These are phyloP conservation scores for Pythium pyrilobum DNA, from an alignment of 352 stramenopile genomes.

Conservation along the genomic window DNA sequence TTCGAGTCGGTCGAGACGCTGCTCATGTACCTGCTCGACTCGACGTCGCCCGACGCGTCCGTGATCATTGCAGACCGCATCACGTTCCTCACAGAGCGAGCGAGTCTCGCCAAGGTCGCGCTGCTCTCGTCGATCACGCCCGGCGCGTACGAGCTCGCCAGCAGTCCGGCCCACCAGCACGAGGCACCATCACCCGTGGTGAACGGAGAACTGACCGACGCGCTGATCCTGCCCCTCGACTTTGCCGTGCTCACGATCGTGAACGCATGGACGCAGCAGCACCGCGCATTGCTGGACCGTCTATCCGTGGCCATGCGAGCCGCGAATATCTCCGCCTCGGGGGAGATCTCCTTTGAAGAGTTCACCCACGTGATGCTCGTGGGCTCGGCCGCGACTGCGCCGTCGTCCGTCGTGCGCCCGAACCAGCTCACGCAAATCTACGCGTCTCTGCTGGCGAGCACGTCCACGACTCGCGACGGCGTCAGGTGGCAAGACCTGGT, in stretches of 20 bases:
- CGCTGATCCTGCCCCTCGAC: constrained; percentile 27
- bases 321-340: constrained; percentile 1
- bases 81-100: constrained; percentile 18
- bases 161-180: not conserved
- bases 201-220: constrained; percentile 31
- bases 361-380: constrained; percentile 33
- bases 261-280: constrained; percentile 26
- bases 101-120: constrained; percentile 19
- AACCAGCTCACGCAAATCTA: constrained; percentile 33
- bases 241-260: constrained; percentile 26
- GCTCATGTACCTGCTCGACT: constrained; percentile 25
- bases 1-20: constrained; percentile 35
- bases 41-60: constrained; percentile 4
- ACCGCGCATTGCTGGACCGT: constrained; percentile 18
- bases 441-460: not conserved
- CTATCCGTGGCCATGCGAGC: constrained; percentile 27
- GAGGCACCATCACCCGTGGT: not conserved
- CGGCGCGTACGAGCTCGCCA: constrained; percentile 20
- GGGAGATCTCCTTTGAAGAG: constrained; percentile 28
- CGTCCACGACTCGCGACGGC: not conserved
- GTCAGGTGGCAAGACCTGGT: constrained; percentile 26
- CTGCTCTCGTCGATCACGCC: constrained; percentile 25
- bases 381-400: constrained; percentile 4
- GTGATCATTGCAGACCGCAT: constrained; percentile 17
- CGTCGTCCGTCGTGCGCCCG: constrained; percentile 1